Evolutionary conservation across 2,329 filamentous ascomycete genomes (phyloP).

Genomic region (Penicillium sp.): DNA sequence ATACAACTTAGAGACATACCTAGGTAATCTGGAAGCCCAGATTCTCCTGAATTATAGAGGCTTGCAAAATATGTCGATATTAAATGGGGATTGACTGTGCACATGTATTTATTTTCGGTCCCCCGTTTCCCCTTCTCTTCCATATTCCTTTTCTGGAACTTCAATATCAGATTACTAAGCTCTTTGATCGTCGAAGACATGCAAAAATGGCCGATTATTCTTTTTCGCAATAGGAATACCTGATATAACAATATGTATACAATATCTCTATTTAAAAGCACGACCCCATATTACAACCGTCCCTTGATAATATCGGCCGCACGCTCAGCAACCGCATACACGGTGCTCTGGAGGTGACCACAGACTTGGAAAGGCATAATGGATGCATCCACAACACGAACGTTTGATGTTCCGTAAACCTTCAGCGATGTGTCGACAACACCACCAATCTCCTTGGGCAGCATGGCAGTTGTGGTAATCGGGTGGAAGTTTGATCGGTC

Average conservation of each 20-base stretch:
- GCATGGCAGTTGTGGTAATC: constrained; percentile 32
- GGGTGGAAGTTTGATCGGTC: constrained; percentile 31
- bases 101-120: too few species aligned
- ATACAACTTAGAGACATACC: too few species aligned
- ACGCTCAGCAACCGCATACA: constrained; percentile 33
- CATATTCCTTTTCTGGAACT: too few species aligned
- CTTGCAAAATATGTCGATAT: too few species aligned
- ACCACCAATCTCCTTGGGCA: constrained; percentile 32
- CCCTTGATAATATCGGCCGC: constrained; percentile 32
- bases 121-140: too few species aligned
- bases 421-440: constrained; percentile 32
- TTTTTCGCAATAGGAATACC: neutral
- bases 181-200: neutral
- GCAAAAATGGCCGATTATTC: neutral
- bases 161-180: neutral
- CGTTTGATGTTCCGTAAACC: constrained; percentile 34
- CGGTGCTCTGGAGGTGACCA: constrained; percentile 25
- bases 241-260: neutral
- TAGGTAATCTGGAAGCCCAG: too few species aligned
- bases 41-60: too few species aligned
- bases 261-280: too few species aligned
- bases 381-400: constrained; percentile 34
- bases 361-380: constrained; percentile 29
- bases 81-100: too few species aligned
- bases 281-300: neutral